A percentile compares a stretch with the other conserved stretches of the same genome.
Conservation (phyloP, 257 asterid genomes). For the Solanum piurae region DNA sequence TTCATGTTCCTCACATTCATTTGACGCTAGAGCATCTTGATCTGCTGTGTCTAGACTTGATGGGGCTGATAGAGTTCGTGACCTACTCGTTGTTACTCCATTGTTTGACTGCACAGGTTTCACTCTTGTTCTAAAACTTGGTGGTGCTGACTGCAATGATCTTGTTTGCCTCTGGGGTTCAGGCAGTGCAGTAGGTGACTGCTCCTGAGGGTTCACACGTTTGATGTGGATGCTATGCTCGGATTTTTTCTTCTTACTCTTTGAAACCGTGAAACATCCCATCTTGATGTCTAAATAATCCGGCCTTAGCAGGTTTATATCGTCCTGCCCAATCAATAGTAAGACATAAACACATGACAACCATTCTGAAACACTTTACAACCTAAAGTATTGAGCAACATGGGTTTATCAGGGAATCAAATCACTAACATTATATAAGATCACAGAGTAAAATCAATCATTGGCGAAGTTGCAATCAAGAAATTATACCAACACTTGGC, state of each 20-base stretch:
- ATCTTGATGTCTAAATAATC: conserved; percentile 13
- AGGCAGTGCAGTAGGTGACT: conserved; percentile 62
- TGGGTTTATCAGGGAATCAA: background rate
- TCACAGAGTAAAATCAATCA: background rate
- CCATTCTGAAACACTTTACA: background rate
- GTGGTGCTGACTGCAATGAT: conserved; percentile 75
- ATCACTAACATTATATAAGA: background rate
- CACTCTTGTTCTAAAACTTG: conserved; percentile 66
- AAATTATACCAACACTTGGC: background rate
- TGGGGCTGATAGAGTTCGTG: conserved; percentile 66
- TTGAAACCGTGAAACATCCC: conserved; percentile 82
- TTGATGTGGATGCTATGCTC: conserved; percentile 34
- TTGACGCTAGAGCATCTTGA: conserved; percentile 38
- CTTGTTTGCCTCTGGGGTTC: conserved; percentile 56
- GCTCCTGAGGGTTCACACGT: conserved; percentile 45
- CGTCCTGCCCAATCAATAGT: background rate
- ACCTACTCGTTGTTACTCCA: conserved; percentile 29
- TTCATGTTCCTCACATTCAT: conserved; percentile 57
- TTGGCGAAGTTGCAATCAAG: background rate
- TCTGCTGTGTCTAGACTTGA: conserved; percentile 64
- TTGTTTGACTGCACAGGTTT: conserved; percentile 25
- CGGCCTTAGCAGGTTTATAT: background rate
- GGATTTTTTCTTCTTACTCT: conserved; percentile 56
- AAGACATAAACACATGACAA: background rate
- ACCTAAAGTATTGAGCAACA: background rate